Percentiles rank a stretch among this genome's conserved stretches.
These are phyloP conservation scores for Termitomyces sp. DNA, from an alignment of 768 basidiomycete genomes.

Conservation along the genomic window DNA sequence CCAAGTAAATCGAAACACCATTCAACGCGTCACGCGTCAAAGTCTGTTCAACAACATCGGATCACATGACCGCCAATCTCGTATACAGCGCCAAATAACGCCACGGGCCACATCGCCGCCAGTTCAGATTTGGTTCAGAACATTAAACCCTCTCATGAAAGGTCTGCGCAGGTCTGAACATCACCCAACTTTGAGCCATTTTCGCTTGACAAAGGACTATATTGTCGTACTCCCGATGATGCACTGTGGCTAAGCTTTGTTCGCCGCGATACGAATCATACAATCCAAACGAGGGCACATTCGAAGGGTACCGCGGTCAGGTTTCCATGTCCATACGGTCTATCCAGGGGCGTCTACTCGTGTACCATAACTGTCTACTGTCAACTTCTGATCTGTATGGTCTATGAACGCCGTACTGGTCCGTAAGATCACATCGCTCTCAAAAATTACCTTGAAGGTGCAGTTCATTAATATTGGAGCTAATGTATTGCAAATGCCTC, in stretches of 20 bases:
- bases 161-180: neutral
- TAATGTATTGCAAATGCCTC: neutral
- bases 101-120: neutral
- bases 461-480: neutral
- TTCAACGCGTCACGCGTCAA: neutral
- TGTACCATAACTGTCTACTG: neutral
- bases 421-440: neutral
- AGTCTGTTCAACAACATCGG: neutral
- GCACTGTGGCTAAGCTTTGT: too few species aligned
- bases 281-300: too few species aligned
- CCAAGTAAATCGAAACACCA: neutral
- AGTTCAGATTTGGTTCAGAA: neutral
- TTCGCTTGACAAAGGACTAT: neutral
- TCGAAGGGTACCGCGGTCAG: too few species aligned
- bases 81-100: conserved; percentile 16
- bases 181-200: too few species aligned
- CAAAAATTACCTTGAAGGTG: neutral
- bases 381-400: neutral
- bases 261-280: too few species aligned
- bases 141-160: neutral
- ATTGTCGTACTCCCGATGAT: too few species aligned
- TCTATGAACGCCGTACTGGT: neutral
- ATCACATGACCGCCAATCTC: conserved; percentile 16
- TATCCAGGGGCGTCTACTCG: too few species aligned
- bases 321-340: neutral